Conservation (phyloP, 75 land plant species). For the Pseudotsuga menziesii region DNA sequence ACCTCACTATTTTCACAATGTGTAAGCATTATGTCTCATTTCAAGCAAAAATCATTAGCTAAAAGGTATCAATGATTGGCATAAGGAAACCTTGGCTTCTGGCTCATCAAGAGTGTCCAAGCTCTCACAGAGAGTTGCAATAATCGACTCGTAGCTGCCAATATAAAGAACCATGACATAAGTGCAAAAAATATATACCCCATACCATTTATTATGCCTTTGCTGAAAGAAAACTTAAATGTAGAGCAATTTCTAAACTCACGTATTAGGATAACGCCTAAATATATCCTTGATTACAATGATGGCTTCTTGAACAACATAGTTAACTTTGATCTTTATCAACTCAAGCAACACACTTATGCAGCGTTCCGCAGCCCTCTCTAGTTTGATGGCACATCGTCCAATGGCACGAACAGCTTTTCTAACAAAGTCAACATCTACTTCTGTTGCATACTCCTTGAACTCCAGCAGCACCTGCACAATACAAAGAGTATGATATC, state of each 20-base stretch:
- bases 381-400: slow-evolving; percentile 96
- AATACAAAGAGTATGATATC: too few relatives aligned
- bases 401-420: slow-evolving; percentile 99
- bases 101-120: slow-evolving; percentile 98
- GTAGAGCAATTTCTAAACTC: slow-evolving; percentile 14
- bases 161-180: background rate
- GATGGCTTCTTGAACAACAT: slow-evolving; percentile 99
- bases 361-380: slow-evolving; percentile 98
- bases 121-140: slow-evolving; percentile 99
- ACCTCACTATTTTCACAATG: background rate
- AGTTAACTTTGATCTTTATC: slow-evolving; percentile 98
- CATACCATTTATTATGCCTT: background rate
- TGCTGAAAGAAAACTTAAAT: background rate
- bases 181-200: background rate
- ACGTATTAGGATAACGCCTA: slow-evolving; percentile 99
- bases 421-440: slow-evolving; percentile 98
- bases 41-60: background rate
- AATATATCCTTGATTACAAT: slow-evolving; percentile 99
- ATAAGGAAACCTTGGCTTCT: slow-evolving; percentile 85
- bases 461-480: slow-evolving; percentile 91
- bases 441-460: slow-evolving; percentile 99
- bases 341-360: slow-evolving; percentile 97
- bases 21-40: background rate
- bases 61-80: background rate
- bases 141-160: slow-evolving; percentile 94